A percentile compares a stretch with the other conserved stretches of the same genome.
Evolutionary conservation across 352 stramenopile species (phyloP).

Genomic region (Globisporangium uncinulatum): DNA sequence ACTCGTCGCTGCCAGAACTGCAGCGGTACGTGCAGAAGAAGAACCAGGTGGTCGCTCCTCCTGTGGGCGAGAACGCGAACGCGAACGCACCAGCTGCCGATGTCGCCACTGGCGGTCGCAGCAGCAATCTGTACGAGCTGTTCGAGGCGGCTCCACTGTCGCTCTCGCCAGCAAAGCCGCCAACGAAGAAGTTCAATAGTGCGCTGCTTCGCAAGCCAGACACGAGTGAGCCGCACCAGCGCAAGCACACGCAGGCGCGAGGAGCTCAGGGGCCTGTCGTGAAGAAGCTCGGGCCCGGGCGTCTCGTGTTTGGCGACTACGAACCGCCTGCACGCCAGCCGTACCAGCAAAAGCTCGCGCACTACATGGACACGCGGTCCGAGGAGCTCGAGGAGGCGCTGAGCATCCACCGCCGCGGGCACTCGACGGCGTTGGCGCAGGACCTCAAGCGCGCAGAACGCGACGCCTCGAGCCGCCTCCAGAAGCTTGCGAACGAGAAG

Average conservation of each 20-base stretch:
- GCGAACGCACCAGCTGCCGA: not conserved
- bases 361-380: conserved; percentile 67
- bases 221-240: conserved; percentile 13
- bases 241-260: conserved; percentile 4
- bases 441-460: conserved; percentile 55
- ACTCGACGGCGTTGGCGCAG: conserved; percentile 21
- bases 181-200: conserved; percentile 19
- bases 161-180: conserved; percentile 24
- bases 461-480: conserved; percentile 53
- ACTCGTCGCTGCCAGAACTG: conserved; percentile 47
- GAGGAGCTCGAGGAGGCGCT: conserved; percentile 67
- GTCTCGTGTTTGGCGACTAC: conserved; percentile 72
- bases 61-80: not conserved
- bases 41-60: conserved; percentile 10
- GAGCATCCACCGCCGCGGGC: conserved; percentile 44
- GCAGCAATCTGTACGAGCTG: conserved; percentile 31
- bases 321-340: conserved; percentile 52
- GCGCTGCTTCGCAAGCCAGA: conserved; percentile 10
- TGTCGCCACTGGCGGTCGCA: not conserved
- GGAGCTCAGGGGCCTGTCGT: not conserved
- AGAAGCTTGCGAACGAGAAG: conserved; percentile 68
- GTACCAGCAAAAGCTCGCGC: conserved; percentile 71
- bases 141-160: conserved; percentile 15
- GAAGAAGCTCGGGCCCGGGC: conserved; percentile 41
- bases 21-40: conserved; percentile 65